Evolutionary conservation across 805 yeast genomes (phyloP).

Genomic region (Candida gorgasii): DNA sequence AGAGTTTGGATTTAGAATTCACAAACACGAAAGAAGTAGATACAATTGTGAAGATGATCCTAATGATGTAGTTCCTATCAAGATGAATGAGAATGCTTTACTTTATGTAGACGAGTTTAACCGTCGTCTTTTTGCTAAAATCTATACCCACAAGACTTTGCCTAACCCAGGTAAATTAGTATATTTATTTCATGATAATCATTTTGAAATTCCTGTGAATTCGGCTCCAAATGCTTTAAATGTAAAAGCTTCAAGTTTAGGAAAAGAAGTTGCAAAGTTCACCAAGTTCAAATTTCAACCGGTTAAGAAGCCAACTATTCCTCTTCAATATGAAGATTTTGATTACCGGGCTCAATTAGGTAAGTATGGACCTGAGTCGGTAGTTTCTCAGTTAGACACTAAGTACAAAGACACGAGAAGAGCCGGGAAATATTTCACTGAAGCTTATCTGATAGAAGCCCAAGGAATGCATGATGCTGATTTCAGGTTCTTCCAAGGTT

Average conservation of each 20-base stretch:
- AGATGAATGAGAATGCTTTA: conserved; percentile 13
- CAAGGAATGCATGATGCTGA: conserved; percentile 10
- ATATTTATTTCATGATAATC: conserved; percentile 15
- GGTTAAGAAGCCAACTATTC: conserved; percentile 4
- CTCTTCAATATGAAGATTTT: conserved; percentile 12
- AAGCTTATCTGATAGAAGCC: conserved; percentile 13
- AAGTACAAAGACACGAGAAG: conserved; percentile 14
- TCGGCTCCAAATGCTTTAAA: conserved; percentile 3
- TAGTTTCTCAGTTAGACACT: conserved; percentile 5
- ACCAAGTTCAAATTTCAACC: conserved; percentile 10
- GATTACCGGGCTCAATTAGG: conserved; percentile 1
- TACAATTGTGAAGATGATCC: conserved; percentile 17
- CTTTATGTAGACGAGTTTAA: conserved; percentile 11
- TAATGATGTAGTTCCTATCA: conserved; percentile 10
- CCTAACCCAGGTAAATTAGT: conserved; percentile 15
- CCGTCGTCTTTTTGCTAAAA: conserved; percentile 14
- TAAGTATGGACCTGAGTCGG: conserved; percentile 4
- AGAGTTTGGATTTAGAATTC: conserved; percentile 14
- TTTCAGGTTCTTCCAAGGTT: conserved; percentile 16
- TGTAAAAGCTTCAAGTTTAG: neutral
- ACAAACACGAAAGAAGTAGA: conserved; percentile 12
- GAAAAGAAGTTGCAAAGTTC: conserved; percentile 1
- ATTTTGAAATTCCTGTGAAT: conserved; percentile 12
- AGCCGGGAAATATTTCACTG: conserved; percentile 16
- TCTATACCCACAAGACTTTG: conserved; percentile 10